These are phyloP conservation scores for Penicillium maclennaniae DNA, from an alignment of 495 filamentous ascomycete species.

Conservation along the genomic window DNA sequence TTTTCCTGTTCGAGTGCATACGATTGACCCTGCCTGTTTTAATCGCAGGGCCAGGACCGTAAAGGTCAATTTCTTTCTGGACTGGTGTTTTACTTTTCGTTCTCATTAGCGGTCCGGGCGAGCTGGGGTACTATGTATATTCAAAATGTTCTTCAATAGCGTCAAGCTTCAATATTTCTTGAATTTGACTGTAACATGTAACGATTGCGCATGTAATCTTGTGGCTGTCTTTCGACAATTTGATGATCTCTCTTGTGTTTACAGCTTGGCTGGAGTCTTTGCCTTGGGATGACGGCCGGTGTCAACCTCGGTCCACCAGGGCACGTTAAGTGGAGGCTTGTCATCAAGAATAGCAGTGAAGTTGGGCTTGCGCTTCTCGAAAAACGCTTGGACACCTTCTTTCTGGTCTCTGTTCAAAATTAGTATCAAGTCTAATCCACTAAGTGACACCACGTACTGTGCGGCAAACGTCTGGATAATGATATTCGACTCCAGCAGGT, in stretches of 20 bases:
- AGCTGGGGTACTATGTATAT: conserved; percentile 21
- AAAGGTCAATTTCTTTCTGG: conserved; percentile 20
- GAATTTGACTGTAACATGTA: neutral
- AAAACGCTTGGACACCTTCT: conserved; percentile 46
- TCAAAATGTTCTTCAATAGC: conserved; percentile 19
- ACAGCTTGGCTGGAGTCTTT: conserved; percentile 28
- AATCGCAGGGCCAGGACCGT: conserved; percentile 6
- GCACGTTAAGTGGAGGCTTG: conserved; percentile 22
- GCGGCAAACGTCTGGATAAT: conserved; percentile 53
- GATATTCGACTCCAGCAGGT: conserved; percentile 55
- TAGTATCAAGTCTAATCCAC: neutral
- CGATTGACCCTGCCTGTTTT: conserved; percentile 6
- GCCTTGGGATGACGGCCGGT: conserved; percentile 24
- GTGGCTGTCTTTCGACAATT: neutral
- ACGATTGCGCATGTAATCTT: neutral
- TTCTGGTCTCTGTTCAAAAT: conserved; percentile 36
- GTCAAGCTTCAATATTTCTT: neutral
- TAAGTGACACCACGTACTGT: conserved; percentile 19
- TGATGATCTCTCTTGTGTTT: neutral
- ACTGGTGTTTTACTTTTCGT: conserved; percentile 24
- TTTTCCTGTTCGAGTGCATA: conserved; percentile 22
- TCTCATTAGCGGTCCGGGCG: conserved; percentile 27
- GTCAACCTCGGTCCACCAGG: conserved; percentile 34
- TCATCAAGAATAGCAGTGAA: conserved; percentile 45
- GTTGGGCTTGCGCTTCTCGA: conserved; percentile 48